These are phyloP conservation scores for Reticulascus tulasneorum DNA, from an alignment of 2,329 filamentous ascomycete genomes.

Conservation along the genomic window DNA sequence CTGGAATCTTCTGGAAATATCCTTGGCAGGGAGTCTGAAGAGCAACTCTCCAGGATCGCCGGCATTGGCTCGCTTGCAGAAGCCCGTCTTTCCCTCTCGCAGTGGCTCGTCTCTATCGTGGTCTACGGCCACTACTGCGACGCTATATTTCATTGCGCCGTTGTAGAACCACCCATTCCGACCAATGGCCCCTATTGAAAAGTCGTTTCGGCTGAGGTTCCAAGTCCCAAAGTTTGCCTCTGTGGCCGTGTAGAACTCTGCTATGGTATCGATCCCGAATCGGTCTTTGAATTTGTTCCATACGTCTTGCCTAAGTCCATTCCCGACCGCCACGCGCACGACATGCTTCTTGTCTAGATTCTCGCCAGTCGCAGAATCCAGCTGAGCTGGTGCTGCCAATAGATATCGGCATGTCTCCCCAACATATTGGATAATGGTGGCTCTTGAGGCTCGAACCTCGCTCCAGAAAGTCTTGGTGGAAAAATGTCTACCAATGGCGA, in stretches of 20 bases:
- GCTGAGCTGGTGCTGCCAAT: slow-evolving; percentile 60
- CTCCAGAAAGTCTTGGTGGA: slow-evolving; percentile 74
- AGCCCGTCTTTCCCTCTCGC: slow-evolving; percentile 65
- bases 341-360: slow-evolving; percentile 68
- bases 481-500: slow-evolving; percentile 74
- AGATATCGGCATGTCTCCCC: slow-evolving; percentile 85
- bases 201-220: slow-evolving; percentile 71
- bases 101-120: slow-evolving; percentile 63
- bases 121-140: slow-evolving; percentile 67
- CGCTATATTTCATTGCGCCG: slow-evolving; percentile 44
- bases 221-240: slow-evolving; percentile 67
- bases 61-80: slow-evolving; percentile 55
- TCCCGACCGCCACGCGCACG: slow-evolving; percentile 75
- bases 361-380: slow-evolving; percentile 60
- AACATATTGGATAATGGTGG: slow-evolving; percentile 81
- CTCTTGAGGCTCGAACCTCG: slow-evolving; percentile 65
- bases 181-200: slow-evolving; percentile 73
- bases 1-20: slow-evolving; percentile 65
- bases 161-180: slow-evolving; percentile 61
- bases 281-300: slow-evolving; percentile 81
- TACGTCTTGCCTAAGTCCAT: slow-evolving; percentile 79
- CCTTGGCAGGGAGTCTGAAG: slow-evolving; percentile 61
- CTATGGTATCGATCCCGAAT: slow-evolving; percentile 69
- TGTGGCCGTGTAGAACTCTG: slow-evolving; percentile 78
- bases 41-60: slow-evolving; percentile 74